phyloP scores from a whole-genome alignment of 139 green algal species.

The Desmodesmus armatus region DNA sequence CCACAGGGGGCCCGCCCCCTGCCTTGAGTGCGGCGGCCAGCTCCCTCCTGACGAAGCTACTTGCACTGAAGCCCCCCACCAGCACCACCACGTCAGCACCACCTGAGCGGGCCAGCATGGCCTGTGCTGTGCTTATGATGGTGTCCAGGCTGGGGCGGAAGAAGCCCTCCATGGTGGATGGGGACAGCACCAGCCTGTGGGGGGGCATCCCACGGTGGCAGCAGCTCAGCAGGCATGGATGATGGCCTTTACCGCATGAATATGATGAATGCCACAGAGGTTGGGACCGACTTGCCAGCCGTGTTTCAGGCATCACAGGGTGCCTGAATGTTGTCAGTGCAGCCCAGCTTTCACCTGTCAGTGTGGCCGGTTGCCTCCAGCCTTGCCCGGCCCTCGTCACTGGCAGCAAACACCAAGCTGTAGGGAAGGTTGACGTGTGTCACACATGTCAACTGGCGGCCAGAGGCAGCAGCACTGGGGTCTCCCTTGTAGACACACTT shows the following conservation, averaged over 20 bases:
- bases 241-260: no score
- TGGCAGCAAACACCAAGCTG: constrained; percentile 5
- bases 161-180: not conserved
- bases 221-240: no score
- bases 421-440: constrained; percentile 15
- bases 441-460: not conserved
- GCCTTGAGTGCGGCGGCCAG: constrained; percentile 17
- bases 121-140: not conserved
- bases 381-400: not conserved
- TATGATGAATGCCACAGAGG: no score
- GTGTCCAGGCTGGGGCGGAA: constrained; percentile 31
- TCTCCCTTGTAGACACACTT: constrained; percentile 44
- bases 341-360: constrained; percentile 5
- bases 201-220: no score
- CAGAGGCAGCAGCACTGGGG: no score
- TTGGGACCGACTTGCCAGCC: no score
- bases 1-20: not conserved
- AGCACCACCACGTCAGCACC: constrained; percentile 29
- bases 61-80: constrained; percentile 37
- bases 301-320: no score
- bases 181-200: constrained; percentile 12
- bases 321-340: no score
- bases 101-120: constrained; percentile 28
- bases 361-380: not conserved
- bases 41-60: not conserved